A percentile compares a stretch with the other conserved stretches of the same genome.
Evolutionary conservation across 179 eudicot species (phyloP).

Genomic region (Gypsophila paniculata): DNA sequence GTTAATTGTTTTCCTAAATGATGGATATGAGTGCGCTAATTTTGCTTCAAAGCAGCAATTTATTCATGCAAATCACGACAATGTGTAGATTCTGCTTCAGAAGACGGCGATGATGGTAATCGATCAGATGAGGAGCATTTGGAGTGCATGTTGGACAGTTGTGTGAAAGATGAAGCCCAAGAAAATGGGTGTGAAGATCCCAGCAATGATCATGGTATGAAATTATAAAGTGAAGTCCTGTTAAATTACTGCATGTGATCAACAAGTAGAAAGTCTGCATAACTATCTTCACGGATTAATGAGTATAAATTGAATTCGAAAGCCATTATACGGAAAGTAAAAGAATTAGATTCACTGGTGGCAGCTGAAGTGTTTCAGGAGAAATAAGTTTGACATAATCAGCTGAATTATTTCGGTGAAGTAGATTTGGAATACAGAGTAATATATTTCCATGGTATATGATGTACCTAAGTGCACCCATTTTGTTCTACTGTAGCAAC

Average conservation of each 20-base stretch:
- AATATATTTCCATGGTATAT: neutral
- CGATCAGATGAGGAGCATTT: neutral
- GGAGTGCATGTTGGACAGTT: neutral
- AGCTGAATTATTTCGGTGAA: neutral
- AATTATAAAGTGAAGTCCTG: neutral
- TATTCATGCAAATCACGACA: no score
- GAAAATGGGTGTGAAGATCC: neutral
- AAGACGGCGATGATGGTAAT: neutral
- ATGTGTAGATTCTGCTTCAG: conserved; percentile 10
- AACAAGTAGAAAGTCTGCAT: neutral
- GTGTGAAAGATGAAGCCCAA: neutral
- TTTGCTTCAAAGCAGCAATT: no score
- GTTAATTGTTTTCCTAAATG: no score
- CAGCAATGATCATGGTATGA: neutral
- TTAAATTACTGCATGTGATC: neutral
- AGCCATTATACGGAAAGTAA: neutral
- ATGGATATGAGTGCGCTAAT: no score
- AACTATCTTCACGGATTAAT: neutral
- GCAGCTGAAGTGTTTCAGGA: conserved; percentile 6
- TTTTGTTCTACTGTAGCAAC: neutral
- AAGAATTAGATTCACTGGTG: neutral
- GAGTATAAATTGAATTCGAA: neutral
- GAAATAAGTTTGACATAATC: neutral
- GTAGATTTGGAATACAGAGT: neutral
- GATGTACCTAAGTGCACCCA: neutral